Evolutionary conservation across 2,329 filamentous ascomycete species (phyloP), one percentile per base, ranked within the genome.

Genomic region (Escovopsis sp.): DNA sequence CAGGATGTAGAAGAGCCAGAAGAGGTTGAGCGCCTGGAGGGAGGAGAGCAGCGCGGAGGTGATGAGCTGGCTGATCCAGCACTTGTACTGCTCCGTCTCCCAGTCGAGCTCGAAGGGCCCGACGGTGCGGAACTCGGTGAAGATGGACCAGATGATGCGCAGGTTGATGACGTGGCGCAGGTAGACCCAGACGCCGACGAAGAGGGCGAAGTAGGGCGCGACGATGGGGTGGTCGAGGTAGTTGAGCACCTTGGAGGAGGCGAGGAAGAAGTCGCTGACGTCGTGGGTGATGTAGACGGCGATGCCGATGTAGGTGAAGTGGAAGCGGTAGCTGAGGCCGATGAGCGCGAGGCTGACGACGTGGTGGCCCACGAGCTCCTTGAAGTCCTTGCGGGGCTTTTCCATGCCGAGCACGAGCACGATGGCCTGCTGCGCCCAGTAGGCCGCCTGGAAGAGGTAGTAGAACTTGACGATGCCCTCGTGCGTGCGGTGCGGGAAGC

Each of bases 281-380:
- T 96, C 87, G 58, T 93, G 85, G 9, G 87, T 94, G 42, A 90
- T 85, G 58, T 94, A 96, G 25, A 96, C 85, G 15, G 85, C 83
- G 37, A 94, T 62, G 18, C 87, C 87, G 55, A 96, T 92, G 60
- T 94, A 88, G 15, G 86, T 92, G 57, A 94, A 96, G 60, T 96
- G 87, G 66, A 94, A 96, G 41, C 85, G 76, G 62, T 94, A 96
- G 63, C 82, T 90, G 51, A 88, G 63, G 39, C 62, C 79, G 46
- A 96, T 94, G 47, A 96, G 69, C 15, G 77, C 64, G 40, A 96
- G 62, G 15, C 84, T 92, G 53, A 94, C 82, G 46, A 94, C 78
- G 56, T 96, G 87, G 56, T 96, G 87, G 36, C 78, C 75, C 34
- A 94, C 83, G 36, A 94, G 70, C 65, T 94, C 87, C 60, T 84